Evolutionary conservation across 768 basidiomycete genomes (phyloP).

Genomic region (Naganishia vishniacii): DNA sequence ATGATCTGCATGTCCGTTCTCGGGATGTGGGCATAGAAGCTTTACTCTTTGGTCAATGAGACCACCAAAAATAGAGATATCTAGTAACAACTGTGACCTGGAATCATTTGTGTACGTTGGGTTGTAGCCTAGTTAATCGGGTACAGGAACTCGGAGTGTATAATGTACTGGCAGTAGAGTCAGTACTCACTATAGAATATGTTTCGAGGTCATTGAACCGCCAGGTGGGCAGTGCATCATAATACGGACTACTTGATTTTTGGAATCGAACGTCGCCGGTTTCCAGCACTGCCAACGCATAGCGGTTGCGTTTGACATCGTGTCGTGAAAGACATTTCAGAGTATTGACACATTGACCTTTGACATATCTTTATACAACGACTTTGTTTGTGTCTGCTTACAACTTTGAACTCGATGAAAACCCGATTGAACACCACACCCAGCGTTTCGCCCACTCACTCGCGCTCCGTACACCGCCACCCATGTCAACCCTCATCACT

Average conservation of each 20-base stretch:
- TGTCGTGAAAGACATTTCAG: too few species aligned
- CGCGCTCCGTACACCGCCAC: background rate
- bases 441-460: background rate
- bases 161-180: background rate
- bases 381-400: background rate
- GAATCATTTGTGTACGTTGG: background rate
- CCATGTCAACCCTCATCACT: background rate
- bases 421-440: background rate
- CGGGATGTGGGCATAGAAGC: slow-evolving; percentile 39
- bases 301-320: too few species aligned
- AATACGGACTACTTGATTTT: too few species aligned
- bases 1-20: slow-evolving; percentile 42
- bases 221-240: background rate
- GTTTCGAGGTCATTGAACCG: background rate
- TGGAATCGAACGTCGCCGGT: too few species aligned
- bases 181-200: background rate
- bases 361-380: background rate
- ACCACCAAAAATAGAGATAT: too few species aligned
- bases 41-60: background rate
- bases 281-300: too few species aligned
- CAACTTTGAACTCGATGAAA: background rate
- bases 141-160: background rate
- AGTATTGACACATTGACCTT: background rate
- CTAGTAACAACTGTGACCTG: too few species aligned
- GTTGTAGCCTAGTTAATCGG: background rate